These are phyloP conservation scores for Yarrowia sp. DNA, from an alignment of 805 yeast genomes.

Conservation along the genomic window DNA sequence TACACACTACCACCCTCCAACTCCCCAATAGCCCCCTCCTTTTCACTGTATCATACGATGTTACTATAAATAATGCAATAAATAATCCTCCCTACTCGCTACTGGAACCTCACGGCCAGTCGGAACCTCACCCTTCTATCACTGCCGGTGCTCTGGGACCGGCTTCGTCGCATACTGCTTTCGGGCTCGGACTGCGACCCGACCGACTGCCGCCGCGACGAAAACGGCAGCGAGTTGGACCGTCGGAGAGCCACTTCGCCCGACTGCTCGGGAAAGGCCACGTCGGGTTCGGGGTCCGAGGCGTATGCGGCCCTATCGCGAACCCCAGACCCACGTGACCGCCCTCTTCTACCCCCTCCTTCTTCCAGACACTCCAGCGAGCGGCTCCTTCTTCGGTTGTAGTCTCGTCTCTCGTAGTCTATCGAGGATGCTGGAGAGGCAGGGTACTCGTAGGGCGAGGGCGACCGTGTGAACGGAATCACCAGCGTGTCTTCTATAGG, in stretches of 20 bases:
- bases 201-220: conserved; percentile 11
- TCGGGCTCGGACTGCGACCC: conserved; percentile 31
- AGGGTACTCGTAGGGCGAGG: conserved; percentile 30
- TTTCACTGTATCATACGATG: background rate
- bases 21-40: background rate
- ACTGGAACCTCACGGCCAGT: conserved; percentile 19
- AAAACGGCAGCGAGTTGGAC: conserved; percentile 28
- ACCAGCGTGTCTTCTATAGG: conserved; percentile 29
- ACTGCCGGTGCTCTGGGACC: conserved; percentile 21
- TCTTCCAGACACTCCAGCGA: conserved; percentile 21
- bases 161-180: conserved; percentile 27
- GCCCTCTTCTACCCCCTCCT: background rate
- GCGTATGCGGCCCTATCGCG: background rate
- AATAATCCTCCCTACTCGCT: conserved; percentile 2
- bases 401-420: conserved; percentile 12
- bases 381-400: conserved; percentile 19
- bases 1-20: too few species aligned
- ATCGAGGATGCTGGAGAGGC: conserved; percentile 17
- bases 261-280: conserved; percentile 1
- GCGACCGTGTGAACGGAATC: conserved; percentile 25
- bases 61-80: conserved; percentile 30
- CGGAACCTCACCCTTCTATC: conserved; percentile 28
- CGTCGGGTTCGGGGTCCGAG: conserved; percentile 25
- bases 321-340: conserved; percentile 4
- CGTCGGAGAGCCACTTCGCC: conserved; percentile 3